These are phyloP conservation scores for Bassia scoparia DNA, from an alignment of 148 eudicot species.

Conservation along the genomic window DNA sequence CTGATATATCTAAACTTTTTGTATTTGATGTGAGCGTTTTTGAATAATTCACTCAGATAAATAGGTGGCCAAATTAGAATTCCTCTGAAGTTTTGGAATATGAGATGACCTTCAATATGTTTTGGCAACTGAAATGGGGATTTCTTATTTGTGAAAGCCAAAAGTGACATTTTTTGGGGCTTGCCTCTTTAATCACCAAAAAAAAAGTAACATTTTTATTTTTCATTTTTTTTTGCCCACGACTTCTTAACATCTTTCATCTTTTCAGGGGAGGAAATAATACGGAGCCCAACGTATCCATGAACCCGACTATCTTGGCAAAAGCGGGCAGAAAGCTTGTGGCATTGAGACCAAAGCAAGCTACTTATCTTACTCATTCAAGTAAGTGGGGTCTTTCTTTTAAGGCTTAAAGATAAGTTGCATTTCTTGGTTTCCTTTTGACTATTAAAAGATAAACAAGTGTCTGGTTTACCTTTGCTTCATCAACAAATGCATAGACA, in stretches of 20 bases:
- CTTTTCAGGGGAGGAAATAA: conserved; percentile 81
- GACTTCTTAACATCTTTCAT: background rate
- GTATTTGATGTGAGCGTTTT: too few species aligned
- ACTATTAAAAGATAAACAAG: too few species aligned
- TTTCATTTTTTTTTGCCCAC: background rate
- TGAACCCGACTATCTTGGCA: conserved; percentile 51
- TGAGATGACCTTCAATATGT: background rate
- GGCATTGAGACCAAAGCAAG: conserved; percentile 63
- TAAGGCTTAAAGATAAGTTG: background rate
- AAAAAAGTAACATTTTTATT: too few species aligned
- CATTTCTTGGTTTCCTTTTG: background rate
- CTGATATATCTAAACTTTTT: too few species aligned
- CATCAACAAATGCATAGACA: too few species aligned
- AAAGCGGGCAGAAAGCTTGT: conserved; percentile 58
- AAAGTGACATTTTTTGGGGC: too few species aligned
- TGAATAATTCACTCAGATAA: too few species aligned
- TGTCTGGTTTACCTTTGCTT: too few species aligned
- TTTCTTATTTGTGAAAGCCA: background rate
- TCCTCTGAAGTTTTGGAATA: background rate
- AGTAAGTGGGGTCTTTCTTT: conserved; percentile 36
- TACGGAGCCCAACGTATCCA: conserved; percentile 98
- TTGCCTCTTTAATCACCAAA: too few species aligned
- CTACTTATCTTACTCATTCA: conserved; percentile 68
- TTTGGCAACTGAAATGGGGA: background rate
- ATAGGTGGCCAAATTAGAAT: background rate